Percentiles rank a stretch among this genome's conserved stretches.
Conservation (phyloP, 352 stramenopile genomes). For the Globisporangium yorkense region DNA sequence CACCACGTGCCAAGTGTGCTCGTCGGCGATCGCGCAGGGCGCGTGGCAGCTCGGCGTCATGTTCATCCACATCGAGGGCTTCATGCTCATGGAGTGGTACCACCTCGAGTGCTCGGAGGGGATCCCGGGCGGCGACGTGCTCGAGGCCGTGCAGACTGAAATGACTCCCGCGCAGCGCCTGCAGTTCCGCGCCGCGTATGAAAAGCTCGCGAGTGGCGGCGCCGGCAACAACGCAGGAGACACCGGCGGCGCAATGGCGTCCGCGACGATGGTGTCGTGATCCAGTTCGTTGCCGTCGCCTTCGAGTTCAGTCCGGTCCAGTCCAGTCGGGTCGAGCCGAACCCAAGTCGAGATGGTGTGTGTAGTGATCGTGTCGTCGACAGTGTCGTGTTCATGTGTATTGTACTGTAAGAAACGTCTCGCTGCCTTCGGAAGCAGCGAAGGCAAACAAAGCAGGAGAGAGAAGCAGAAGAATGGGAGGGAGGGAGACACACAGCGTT, state of each 20-base stretch:
- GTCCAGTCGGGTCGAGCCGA: background rate
- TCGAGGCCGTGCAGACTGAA: slow-evolving; percentile 57
- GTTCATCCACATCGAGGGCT: slow-evolving; percentile 82
- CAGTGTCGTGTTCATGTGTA: background rate
- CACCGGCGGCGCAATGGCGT: background rate
- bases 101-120: slow-evolving; percentile 55
- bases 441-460: background rate
- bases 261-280: slow-evolving; percentile 14
- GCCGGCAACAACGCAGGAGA: background rate
- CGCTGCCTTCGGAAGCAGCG: slow-evolving; percentile 1
- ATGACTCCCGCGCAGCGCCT: slow-evolving; percentile 51
- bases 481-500: background rate
- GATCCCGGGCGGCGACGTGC: slow-evolving; percentile 48
- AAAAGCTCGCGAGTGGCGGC: slow-evolving; percentile 1
- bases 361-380: background rate
- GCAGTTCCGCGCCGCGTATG: slow-evolving; percentile 44
- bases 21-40: slow-evolving; percentile 46
- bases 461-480: background rate
- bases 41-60: slow-evolving; percentile 76
- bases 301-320: background rate
- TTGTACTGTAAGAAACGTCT: slow-evolving; percentile 1
- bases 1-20: slow-evolving; percentile 76
- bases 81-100: slow-evolving; percentile 87
- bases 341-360: background rate
- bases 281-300: background rate